Conservation (phyloP, 345 rosid genomes). For the Orychophragmus violaceus region DNA sequence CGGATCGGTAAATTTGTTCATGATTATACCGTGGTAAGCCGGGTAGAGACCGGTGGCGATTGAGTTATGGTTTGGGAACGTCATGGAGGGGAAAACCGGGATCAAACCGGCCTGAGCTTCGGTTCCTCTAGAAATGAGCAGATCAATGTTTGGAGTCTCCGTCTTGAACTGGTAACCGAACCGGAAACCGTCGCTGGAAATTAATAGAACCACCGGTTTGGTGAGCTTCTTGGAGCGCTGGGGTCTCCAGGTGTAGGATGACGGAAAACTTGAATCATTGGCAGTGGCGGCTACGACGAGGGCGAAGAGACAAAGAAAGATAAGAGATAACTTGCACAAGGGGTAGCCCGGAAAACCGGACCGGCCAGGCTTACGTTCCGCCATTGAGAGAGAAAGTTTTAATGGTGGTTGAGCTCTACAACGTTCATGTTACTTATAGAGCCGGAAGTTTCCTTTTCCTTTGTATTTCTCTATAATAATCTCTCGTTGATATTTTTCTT, state of each 20-base stretch:
- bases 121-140: slow-evolving; percentile 65
- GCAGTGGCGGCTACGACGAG: slow-evolving; percentile 24
- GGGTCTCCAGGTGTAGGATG: slow-evolving; percentile 19
- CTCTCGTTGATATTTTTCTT: not conserved
- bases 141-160: slow-evolving; percentile 59
- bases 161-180: slow-evolving; percentile 91
- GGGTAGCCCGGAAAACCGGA: not conserved
- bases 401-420: not conserved
- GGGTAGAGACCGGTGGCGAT: slow-evolving; percentile 93
- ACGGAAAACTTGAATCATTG: not conserved
- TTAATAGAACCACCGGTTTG: slow-evolving; percentile 58
- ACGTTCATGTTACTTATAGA: slow-evolving; percentile 4
- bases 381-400: not conserved
- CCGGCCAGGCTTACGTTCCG: not conserved
- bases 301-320: slow-evolving; percentile 38
- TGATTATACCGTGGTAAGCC: slow-evolving; percentile 70
- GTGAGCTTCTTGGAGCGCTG: slow-evolving; percentile 46
- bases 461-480: not conserved
- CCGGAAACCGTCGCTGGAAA: slow-evolving; percentile 89
- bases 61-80: slow-evolving; percentile 87
- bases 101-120: slow-evolving; percentile 82
- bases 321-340: slow-evolving; percentile 23
- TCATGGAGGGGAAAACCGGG: slow-evolving; percentile 81
- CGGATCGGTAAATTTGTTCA: slow-evolving; percentile 64
- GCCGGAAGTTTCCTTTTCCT: not conserved